These are phyloP conservation scores for Phlyctochytrium bullatum DNA, from an alignment of 192 early-diverging fungal genomes.

Conservation along the genomic window DNA sequence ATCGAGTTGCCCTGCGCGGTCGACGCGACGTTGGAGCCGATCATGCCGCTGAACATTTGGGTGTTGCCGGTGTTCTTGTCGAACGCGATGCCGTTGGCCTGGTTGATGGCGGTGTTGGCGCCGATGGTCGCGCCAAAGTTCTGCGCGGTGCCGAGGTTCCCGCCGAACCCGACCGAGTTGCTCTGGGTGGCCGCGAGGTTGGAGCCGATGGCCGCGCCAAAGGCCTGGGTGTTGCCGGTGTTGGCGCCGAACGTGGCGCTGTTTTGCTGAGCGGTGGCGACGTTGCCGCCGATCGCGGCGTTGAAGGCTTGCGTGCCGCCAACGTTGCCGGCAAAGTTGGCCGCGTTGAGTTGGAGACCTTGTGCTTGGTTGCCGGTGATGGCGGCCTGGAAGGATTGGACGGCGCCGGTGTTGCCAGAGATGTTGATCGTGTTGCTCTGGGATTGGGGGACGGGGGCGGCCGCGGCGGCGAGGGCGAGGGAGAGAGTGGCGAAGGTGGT, in stretches of 20 bases:
- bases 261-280: not conserved
- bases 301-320: not conserved
- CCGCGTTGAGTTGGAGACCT: not conserved
- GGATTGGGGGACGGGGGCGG: slow-evolving; percentile 1
- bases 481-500: not conserved
- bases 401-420: not conserved
- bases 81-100: not conserved
- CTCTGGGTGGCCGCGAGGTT: not conserved
- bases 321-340: not conserved
- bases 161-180: not conserved
- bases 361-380: not conserved
- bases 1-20: no score
- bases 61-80: not conserved
- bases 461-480: not conserved
- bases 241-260: not conserved
- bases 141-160: not conserved
- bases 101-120: not conserved
- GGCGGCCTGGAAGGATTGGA: not conserved
- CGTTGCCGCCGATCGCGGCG: not conserved
- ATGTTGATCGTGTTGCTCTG: not conserved
- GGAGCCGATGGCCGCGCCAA: not conserved
- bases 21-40: no score
- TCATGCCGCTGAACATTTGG: no score
- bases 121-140: not conserved
- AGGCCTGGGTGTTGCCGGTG: not conserved